Conservation (phyloP, 352 stramenopile species). For the Globisporangium nagaii region DNA sequence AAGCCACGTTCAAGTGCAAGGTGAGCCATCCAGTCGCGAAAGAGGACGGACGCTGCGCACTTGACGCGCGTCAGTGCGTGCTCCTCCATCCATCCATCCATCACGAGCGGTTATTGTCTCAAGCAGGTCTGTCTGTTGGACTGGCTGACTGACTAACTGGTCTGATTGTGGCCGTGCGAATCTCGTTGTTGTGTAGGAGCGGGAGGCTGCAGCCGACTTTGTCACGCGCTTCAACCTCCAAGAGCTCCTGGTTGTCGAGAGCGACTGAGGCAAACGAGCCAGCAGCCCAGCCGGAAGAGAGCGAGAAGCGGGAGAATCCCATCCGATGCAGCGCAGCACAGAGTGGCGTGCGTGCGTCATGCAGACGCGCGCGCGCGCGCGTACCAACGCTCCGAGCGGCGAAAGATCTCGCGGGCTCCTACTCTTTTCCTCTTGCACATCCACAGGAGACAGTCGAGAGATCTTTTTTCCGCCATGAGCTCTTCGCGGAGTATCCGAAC, state of each 20-base stretch:
- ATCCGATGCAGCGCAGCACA: no score
- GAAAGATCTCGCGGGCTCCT: no score
- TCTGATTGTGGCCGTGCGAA: no score
- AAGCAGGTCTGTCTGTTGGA: neutral
- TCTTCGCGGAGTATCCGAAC: no score
- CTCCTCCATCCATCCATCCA: slow-evolving; percentile 1
- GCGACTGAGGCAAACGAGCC: slow-evolving; percentile 4
- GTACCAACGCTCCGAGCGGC: no score
- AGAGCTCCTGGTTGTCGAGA: slow-evolving; percentile 41
- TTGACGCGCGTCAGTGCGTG: neutral
- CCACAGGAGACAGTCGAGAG: no score
- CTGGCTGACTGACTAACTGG: neutral
- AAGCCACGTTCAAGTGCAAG: slow-evolving; percentile 80
- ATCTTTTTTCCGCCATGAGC: no score
- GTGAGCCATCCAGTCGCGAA: slow-evolving; percentile 20
- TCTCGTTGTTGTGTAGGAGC: slow-evolving; percentile 23
- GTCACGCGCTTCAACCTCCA: slow-evolving; percentile 71
- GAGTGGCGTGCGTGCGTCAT: no score
- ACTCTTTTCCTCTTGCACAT: neutral
- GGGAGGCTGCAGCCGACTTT: slow-evolving; percentile 46
- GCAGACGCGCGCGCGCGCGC: no score
- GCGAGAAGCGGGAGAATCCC: neutral
- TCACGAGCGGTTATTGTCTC: slow-evolving; percentile 5
- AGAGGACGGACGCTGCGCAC: slow-evolving; percentile 1
- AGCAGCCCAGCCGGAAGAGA: no score